Conservation (phyloP, 202 grass and related monocot species). For the Schoenoplectus triqueter region DNA sequence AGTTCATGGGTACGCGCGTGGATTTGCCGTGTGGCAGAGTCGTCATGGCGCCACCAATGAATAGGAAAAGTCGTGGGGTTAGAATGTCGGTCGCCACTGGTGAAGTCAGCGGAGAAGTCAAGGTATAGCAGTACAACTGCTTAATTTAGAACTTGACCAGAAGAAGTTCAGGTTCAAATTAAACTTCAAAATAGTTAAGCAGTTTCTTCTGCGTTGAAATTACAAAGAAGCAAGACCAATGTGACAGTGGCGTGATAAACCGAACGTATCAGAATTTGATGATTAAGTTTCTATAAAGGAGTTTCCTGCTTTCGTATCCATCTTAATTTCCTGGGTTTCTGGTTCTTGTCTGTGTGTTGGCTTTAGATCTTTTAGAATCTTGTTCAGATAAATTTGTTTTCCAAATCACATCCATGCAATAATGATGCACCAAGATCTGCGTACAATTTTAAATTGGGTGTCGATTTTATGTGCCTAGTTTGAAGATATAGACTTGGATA, state of each 20-base stretch:
- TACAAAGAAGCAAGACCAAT: constrained; percentile 66
- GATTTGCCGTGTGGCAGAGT: background rate
- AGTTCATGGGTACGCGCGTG: constrained; percentile 9
- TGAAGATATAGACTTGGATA: constrained; percentile 42
- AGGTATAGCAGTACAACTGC: background rate
- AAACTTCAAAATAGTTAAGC: background rate
- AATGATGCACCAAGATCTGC: no score
- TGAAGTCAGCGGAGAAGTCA: constrained; percentile 33
- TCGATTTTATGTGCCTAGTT: constrained; percentile 46
- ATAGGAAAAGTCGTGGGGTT: background rate
- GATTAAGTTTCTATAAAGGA: background rate
- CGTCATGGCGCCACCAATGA: background rate
- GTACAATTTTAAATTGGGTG: background rate
- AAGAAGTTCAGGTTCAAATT: background rate
- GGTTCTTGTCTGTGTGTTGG: background rate
- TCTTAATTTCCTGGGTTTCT: background rate
- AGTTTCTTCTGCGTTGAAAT: background rate
- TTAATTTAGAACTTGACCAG: background rate
- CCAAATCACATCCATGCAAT: background rate
- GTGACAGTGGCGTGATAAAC: constrained; percentile 62
- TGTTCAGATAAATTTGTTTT: background rate
- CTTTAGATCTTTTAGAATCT: background rate
- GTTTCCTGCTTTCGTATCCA: background rate
- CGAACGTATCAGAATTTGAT: background rate
- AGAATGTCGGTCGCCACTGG: constrained; percentile 30